Percentiles rank a stretch among this genome's conserved stretches.
Evolutionary conservation across 352 stramenopile species (phyloP).

Genomic region (Phytophthora kernoviae): DNA sequence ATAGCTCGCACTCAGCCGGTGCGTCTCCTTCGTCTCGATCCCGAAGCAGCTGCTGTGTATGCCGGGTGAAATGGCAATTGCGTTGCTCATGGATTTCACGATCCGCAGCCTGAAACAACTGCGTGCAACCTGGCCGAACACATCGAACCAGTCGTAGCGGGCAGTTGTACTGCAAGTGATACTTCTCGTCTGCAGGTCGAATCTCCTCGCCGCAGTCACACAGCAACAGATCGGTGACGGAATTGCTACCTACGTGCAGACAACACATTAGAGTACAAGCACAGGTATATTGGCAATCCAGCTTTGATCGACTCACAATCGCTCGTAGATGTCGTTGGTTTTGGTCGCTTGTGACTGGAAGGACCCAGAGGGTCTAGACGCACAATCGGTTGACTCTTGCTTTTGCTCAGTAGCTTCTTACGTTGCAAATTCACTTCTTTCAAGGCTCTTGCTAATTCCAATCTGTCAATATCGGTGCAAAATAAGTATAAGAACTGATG

Average conservation of each 20-base stretch:
- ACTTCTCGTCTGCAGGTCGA: constrained; percentile 23
- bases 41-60: constrained; percentile 48
- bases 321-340: not conserved
- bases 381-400: constrained; percentile 23
- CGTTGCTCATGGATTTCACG: constrained; percentile 44
- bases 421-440: constrained; percentile 44
- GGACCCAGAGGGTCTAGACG: constrained; percentile 9
- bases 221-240: constrained; percentile 34
- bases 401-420: constrained; percentile 36
- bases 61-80: constrained; percentile 35
- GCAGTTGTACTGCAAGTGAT: constrained; percentile 49
- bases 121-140: constrained; percentile 44
- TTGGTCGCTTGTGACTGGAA: constrained; percentile 3
- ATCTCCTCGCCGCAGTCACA: constrained; percentile 70
- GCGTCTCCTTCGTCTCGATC: constrained; percentile 44
- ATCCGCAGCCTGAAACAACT: constrained; percentile 34
- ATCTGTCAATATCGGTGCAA: constrained; percentile 14
- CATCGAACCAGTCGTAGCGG: constrained; percentile 48
- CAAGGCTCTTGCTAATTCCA: constrained; percentile 41
- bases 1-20: constrained; percentile 45
- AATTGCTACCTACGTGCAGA: constrained; percentile 14
- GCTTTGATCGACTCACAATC: constrained; percentile 7
- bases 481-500: not conserved
- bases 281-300: not conserved
- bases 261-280: constrained; percentile 6